Evolutionary conservation across 176 grass and related monocot species (phyloP), one percentile per base, ranked within the genome.

Genomic region (Echinochloa phyllopogon): DNA sequence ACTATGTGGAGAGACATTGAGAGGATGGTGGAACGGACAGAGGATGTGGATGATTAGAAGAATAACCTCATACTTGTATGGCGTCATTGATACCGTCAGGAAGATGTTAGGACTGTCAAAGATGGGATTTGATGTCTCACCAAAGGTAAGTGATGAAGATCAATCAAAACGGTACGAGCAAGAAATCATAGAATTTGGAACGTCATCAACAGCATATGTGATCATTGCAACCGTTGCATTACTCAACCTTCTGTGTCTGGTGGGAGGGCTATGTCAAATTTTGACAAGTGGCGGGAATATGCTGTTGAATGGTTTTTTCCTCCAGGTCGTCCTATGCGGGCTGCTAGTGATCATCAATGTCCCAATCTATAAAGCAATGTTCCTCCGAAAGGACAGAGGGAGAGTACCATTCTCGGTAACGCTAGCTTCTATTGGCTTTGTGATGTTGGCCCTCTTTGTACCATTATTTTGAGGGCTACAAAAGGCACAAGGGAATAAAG

Each of bases 11-110:
- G 68, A 85, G 9, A 95, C 95, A 12, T 55, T 86, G 25, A 89
- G 52, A 85, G 87, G 84, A 24, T 96, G 94, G 91, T 96, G 94
- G 91, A 96, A 96, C 39, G 88, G 56, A 61, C 94, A 96, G 41
- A 87, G 91, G 51, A 92, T 88, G 77, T 94, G 87, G 96, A 14
- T 98, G 48, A 29, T 95, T 4, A 92, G 21, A 66, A 95, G 93
- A 85, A 86, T 83, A 70, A 89, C 87, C 62, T 92, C 93, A 0
- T 98, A 92, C 42, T 85, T 93, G 15, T 95, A 74, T 33, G 85
- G 78, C 42, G 5, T 21, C 39, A 76, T 87, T 36, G 91, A 92
- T 24, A 81, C 68, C 27, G 5, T 86, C 20, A 25, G 87, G 13
- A 90, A 83, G 14, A 1, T 92, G n/a, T 23, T 94, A 29, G 89